Conservation (phyloP, 2,329 filamentous ascomycete species). For the Penicillium sp. region DNA sequence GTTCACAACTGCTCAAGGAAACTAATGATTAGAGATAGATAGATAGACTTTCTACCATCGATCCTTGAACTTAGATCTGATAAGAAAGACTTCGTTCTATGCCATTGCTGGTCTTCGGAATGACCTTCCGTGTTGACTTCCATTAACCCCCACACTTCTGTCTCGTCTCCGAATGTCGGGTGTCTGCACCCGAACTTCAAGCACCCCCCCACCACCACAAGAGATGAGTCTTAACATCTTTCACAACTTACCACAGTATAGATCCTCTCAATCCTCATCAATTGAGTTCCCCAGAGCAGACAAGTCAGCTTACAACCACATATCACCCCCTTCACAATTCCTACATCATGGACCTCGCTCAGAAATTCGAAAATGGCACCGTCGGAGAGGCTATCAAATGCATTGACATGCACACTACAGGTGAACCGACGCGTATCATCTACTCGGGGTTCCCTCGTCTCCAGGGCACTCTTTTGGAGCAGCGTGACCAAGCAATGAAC, state of each 20-base stretch:
- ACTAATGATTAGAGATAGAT: not conserved
- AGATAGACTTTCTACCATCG: not conserved
- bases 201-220: not conserved
- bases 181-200: not conserved
- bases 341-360: conserved; percentile 9
- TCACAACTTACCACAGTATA: not conserved
- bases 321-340: no score
- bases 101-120: not conserved
- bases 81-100: not conserved
- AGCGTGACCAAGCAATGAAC: conserved; percentile 47
- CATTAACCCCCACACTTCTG: not conserved
- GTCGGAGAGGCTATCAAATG: conserved; percentile 33
- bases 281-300: not conserved
- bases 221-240: not conserved
- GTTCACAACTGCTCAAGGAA: not conserved
- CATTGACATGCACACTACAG: conserved; percentile 57
- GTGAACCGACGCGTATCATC: conserved; percentile 58
- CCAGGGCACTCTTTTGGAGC: conserved; percentile 49
- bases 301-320: no score
- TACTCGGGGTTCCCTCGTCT: conserved; percentile 49
- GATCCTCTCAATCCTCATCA: not conserved
- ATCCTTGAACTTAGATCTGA: not conserved
- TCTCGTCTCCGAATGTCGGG: not conserved
- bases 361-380: conserved; percentile 11
- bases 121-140: not conserved